Evolutionary conservation across 2,329 filamentous ascomycete species (phyloP).

Genomic region (Pseudogymnoascus sp.): DNA sequence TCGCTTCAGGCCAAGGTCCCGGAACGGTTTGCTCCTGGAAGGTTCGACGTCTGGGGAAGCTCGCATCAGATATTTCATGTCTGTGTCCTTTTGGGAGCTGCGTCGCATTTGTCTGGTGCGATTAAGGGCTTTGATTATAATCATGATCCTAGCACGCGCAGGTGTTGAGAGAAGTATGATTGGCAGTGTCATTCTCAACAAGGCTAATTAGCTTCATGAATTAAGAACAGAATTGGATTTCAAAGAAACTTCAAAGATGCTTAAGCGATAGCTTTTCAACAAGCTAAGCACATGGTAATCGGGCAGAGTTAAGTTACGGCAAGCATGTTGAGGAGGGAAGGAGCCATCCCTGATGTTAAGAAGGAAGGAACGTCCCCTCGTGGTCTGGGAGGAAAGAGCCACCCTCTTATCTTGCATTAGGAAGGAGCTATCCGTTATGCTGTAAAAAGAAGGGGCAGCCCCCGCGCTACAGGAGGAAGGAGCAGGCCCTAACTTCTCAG

Average conservation of each 20-base stretch:
- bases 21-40: neutral
- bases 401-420: neutral
- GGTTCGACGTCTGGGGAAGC: neutral
- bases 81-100: neutral
- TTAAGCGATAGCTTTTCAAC: neutral
- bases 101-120: neutral
- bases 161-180: constrained; percentile 3
- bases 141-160: neutral
- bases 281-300: neutral
- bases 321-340: neutral
- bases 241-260: neutral
- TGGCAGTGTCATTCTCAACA: neutral
- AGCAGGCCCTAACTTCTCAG: neutral
- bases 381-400: neutral
- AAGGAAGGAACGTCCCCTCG: neutral
- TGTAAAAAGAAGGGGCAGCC: neutral
- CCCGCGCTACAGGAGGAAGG: neutral
- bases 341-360: neutral
- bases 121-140: constrained; percentile 3
- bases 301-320: neutral
- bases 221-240: neutral
- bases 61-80: constrained; percentile 2
- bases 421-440: neutral
- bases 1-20: neutral
- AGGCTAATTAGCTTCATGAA: neutral